Conservation (phyloP, 371 early-diverging fungal species). For the Mortierella sp. region DNA sequence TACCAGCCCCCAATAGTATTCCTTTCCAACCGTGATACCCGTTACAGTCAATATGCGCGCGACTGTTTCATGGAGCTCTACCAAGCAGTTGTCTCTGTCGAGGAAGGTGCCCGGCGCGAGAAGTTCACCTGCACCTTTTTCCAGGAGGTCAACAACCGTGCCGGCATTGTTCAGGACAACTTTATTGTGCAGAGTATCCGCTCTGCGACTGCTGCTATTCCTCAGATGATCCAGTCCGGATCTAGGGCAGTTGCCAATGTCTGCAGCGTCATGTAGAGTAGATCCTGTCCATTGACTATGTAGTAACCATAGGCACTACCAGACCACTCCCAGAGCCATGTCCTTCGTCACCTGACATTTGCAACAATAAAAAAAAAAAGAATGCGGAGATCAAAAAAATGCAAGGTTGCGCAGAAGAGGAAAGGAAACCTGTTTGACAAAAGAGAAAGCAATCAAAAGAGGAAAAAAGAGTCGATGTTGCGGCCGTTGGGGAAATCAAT, state of each 20-base stretch:
- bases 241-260: conserved; percentile 40
- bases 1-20: conserved; percentile 69
- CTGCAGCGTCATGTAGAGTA: conserved; percentile 45
- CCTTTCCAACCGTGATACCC: conserved; percentile 65
- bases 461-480: too few species aligned
- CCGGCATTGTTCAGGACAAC: conserved; percentile 48
- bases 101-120: conserved; percentile 62
- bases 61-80: conserved; percentile 68
- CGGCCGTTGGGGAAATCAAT: too few species aligned
- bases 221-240: conserved; percentile 51
- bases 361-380: background rate
- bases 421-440: too few species aligned
- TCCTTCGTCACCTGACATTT: background rate
- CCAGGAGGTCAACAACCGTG: conserved; percentile 63
- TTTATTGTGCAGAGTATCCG: conserved; percentile 56
- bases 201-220: conserved; percentile 39
- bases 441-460: too few species aligned
- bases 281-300: background rate
- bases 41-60: conserved; percentile 66
- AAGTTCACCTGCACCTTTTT: conserved; percentile 72
- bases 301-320: too few species aligned
- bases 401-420: too few species aligned
- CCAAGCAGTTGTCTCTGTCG: conserved; percentile 67
- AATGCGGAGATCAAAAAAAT: too few species aligned
- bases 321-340: too few species aligned